phyloP scores from a whole-genome alignment of 768 basidiomycete species.

The Macrolepiota albuminosa region DNA sequence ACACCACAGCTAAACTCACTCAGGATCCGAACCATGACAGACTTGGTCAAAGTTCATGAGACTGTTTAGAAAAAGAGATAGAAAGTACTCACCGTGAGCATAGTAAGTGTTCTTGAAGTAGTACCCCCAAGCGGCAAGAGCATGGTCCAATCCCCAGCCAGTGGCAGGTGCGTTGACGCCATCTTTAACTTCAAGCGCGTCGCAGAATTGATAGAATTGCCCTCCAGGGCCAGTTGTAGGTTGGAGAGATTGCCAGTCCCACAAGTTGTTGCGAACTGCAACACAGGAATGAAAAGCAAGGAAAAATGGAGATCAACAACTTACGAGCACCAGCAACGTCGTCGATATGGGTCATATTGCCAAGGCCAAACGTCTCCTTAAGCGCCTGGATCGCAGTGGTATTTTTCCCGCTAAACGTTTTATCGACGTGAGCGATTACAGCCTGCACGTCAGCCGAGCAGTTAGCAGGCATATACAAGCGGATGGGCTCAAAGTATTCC shows the following conservation, averaged over 20 bases:
- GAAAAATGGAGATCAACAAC: slow-evolving; percentile 6
- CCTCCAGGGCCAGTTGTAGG: slow-evolving; percentile 41
- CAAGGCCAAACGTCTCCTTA: slow-evolving; percentile 57
- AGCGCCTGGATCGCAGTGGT: slow-evolving; percentile 43
- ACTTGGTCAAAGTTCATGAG: slow-evolving; percentile 30
- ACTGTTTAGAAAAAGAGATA: background rate
- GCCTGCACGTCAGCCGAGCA: slow-evolving; percentile 70
- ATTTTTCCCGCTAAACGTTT: slow-evolving; percentile 44
- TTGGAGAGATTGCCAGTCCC: slow-evolving; percentile 66
- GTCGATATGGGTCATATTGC: slow-evolving; percentile 52
- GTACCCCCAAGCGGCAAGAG: slow-evolving; percentile 54
- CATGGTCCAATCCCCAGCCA: slow-evolving; percentile 62
- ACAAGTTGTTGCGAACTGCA: slow-evolving; percentile 53
- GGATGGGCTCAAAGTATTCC: slow-evolving; percentile 71
- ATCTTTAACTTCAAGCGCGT: slow-evolving; percentile 61
- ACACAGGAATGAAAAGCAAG: slow-evolving; percentile 16
- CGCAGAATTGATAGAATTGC: slow-evolving; percentile 58
- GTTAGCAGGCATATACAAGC: slow-evolving; percentile 62
- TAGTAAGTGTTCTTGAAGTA: slow-evolving; percentile 53
- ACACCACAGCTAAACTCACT: slow-evolving; percentile 33
- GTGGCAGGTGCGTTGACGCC: slow-evolving; percentile 41
- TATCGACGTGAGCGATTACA: slow-evolving; percentile 58
- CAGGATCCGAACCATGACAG: slow-evolving; percentile 40
- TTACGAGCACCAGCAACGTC: slow-evolving; percentile 60
- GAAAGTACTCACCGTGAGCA: slow-evolving; percentile 32